A percentile compares a stretch with the other conserved stretches of the same genome.
phyloP scores from a whole-genome alignment of 129 eudicot species.

The Flaveria ramosissima region DNA sequence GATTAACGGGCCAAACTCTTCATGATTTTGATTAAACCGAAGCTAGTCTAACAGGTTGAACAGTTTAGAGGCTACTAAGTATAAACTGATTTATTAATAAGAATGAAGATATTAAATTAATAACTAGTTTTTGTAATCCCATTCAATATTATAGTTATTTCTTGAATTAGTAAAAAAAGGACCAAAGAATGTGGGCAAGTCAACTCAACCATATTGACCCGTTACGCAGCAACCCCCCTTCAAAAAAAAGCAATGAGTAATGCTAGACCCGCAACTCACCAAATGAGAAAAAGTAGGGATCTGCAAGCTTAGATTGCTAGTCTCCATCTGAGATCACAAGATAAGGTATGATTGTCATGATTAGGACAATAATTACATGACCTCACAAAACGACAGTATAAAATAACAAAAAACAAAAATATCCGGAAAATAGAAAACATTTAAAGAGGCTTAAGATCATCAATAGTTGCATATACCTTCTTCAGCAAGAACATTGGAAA shows the following conservation, averaged over 20 bases:
- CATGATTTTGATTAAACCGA: too few relatives aligned
- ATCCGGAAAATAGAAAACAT: too few relatives aligned
- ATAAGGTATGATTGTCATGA: background rate
- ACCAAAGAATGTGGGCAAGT: background rate
- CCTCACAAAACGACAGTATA: background rate
- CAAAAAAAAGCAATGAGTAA: background rate
- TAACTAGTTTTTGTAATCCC: too few relatives aligned
- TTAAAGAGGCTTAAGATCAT: constrained; percentile 18
- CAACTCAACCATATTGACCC: background rate
- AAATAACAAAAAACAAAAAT: background rate
- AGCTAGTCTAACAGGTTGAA: too few relatives aligned
- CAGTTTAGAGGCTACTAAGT: too few relatives aligned
- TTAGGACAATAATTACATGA: background rate
- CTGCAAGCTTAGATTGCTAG: constrained; percentile 54
- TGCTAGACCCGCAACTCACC: constrained; percentile 45
- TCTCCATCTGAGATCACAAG: constrained; percentile 63
- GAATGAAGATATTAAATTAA: too few relatives aligned
- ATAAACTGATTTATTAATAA: too few relatives aligned
- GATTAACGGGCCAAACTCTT: too few relatives aligned
- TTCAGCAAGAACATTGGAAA: constrained; percentile 60
- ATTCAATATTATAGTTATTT: background rate
- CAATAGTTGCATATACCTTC: constrained; percentile 51
- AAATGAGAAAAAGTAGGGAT: constrained; percentile 47
- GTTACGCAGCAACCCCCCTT: background rate
- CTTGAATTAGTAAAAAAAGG: background rate